Base-by-base conservation (phyloP, 2,329 filamentous ascomycete species). In the Fusarium staphyleae region DNA sequence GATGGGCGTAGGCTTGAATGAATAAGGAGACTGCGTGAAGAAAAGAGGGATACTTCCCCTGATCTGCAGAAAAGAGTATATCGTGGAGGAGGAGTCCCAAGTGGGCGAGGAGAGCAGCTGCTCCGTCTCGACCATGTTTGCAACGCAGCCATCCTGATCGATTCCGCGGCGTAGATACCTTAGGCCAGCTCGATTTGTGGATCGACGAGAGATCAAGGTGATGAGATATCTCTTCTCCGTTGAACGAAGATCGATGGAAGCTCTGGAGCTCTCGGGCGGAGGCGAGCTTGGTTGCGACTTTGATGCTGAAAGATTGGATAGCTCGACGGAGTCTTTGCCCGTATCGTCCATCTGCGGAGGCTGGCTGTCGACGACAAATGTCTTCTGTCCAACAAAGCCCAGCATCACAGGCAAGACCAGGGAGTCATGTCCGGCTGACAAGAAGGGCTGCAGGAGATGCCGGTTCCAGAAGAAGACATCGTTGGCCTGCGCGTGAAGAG, bases 1-100 rank as follows among this genome's bases (percentile, higher is more conserved):
- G 12, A 90, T 83, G 0, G 93, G 92, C 10, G 89, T 81, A 0
- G 95, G 95, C 69, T 96, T 97, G 62, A 98, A 85, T 9, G 91
- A 92, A 72, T 96, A 98, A 0, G 93, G 93, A 0, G 90, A 91
- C 68, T 99, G 95, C 0, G 93, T 96, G 70, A 97, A 99, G 77
- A 95, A 98, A 0, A 98, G 75, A 0, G 95, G 95, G 59, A 98
- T 96, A 16, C 93, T 97, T 6, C 93, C 93, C 60, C 95, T 85
- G 18, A 92, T 80, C 70, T 99, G 95, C 3, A 96, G 77, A 65
- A 96, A 96, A 0, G 92, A 96, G 71, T 91, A 90, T 2, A 88
- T 80, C 62, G 85, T 90, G 2, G 74, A 77, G 0, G 80, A 75
- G 0, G 80, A 69, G 14, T 86, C 80, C 86, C 89, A 93, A 1